Evolutionary conservation across 2,329 filamentous ascomycete species (phyloP), one percentile per base, ranked within the genome.

Genomic region (Shiraia sp.): DNA sequence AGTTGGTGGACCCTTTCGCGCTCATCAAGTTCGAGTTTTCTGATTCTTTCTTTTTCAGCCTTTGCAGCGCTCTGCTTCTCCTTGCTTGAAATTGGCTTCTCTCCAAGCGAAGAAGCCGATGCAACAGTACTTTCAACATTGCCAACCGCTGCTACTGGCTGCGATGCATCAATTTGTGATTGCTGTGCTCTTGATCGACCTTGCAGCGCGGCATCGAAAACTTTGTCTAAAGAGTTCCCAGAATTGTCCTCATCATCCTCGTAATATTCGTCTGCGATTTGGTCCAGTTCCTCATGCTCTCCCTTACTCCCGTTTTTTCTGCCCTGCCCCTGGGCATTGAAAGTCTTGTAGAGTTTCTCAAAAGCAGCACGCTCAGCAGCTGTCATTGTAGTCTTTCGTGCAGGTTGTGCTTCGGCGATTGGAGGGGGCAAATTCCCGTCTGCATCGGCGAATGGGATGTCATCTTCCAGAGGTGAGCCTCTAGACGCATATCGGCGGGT

Each of bases 1-100:
- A 80, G 57, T 5, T 53, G 49, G 47, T 80, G 77, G 7, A 89
- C 75, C 8, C 80, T 72, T 17, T 59, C 52, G 32, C 76, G 73
- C 59, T 85, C 82, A 6, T 32, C 39, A 6, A 47, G 17, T 17
- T 56, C 43, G 10, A 56, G 32, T 23, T 45, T 39, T 19, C 32
- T 63, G 31, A 42, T 23, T 40, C n/a, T 30, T 22, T 29, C 31
- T 7, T 19, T 40, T 30, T 40, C 38, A 16, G 25, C 31, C 13
- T 25, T 24, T 7, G 17, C 25, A 23, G 31, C 24, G 24, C 29
- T 33, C 36, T 12, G 50, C 45, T 16, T 62, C 53, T 16, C 38
- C 27, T 14, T 19, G 29, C 5, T 33, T 32, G 9, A 32, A 36
- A 15, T 31, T 49, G n/a, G n/a, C n/a, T n/a, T n/a, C n/a, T n/a